A percentile compares a stretch with the other conserved stretches of the same genome.
Conservation (phyloP, 2,329 filamentous ascomycete species). For the Pseudocercospora ulei region DNA sequence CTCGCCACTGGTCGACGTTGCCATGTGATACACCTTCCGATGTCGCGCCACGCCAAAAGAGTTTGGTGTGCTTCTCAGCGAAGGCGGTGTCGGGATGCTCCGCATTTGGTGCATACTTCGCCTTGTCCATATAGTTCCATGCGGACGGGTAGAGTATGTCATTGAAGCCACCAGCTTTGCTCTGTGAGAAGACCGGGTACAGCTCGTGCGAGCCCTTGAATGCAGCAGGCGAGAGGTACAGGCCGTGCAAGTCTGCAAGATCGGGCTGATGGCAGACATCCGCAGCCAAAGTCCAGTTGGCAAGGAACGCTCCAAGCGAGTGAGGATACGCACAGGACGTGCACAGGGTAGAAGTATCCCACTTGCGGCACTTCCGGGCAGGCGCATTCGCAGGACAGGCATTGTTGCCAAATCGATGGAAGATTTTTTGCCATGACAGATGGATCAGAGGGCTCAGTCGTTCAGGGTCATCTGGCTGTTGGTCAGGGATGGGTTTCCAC, state of each 20-base stretch:
- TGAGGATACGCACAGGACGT: slow-evolving; percentile 54
- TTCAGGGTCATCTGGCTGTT: slow-evolving; percentile 17
- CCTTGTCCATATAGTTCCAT: slow-evolving; percentile 54
- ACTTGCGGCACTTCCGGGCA: slow-evolving; percentile 50
- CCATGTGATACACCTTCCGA: slow-evolving; percentile 46
- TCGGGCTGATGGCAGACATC: slow-evolving; percentile 71
- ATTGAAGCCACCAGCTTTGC: slow-evolving; percentile 60
- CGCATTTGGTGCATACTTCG: slow-evolving; percentile 44
- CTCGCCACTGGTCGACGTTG: slow-evolving; percentile 49
- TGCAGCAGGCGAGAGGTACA: slow-evolving; percentile 57
- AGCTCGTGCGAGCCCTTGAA: slow-evolving; percentile 55
- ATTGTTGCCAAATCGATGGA: slow-evolving; percentile 38
- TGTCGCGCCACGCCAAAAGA: slow-evolving; percentile 68
- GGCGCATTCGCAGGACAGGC: slow-evolving; percentile 56
- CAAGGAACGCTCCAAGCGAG: slow-evolving; percentile 56
- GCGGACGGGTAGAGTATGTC: slow-evolving; percentile 62
- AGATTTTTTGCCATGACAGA: slow-evolving; percentile 35
- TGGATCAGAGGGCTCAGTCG: slow-evolving; percentile 29
- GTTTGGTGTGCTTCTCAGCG: slow-evolving; percentile 50
- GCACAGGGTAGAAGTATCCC: slow-evolving; percentile 58
- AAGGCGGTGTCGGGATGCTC: slow-evolving; percentile 49
- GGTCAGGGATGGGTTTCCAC: slow-evolving; percentile 35
- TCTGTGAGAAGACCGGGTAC: slow-evolving; percentile 65
- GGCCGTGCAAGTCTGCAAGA: slow-evolving; percentile 60
- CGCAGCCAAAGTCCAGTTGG: slow-evolving; percentile 55